phyloP scores from a whole-genome alignment of 345 rosid genomes.

The Linum trigynum region DNA sequence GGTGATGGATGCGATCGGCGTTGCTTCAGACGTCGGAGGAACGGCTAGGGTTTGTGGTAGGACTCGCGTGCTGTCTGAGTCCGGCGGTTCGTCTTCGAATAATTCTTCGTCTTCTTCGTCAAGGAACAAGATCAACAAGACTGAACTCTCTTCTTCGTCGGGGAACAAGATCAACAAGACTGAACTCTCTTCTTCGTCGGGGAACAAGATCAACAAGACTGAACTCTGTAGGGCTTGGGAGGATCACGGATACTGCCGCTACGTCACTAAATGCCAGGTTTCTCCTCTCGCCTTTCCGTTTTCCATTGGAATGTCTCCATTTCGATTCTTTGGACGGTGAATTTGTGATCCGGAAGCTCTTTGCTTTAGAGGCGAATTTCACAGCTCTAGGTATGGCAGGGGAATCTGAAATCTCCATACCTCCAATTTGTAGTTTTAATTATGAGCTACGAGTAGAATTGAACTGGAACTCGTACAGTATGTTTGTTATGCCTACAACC shows the following conservation, averaged over 20 bases:
- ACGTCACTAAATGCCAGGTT: constrained; percentile 36
- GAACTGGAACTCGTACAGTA: no score
- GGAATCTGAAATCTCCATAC: background rate
- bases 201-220: constrained; percentile 13
- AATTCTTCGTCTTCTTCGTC: background rate
- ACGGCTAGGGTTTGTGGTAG: constrained; percentile 7
- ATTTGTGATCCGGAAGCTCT: background rate
- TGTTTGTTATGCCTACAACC: background rate
- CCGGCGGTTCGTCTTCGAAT: constrained; percentile 12
- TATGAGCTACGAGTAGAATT: background rate
- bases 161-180: no score
- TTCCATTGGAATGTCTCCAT: background rate
- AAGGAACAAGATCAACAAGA: no score
- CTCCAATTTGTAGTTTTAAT: background rate
- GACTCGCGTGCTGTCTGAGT: constrained; percentile 4
- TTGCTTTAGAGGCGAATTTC: background rate
- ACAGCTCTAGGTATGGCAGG: background rate
- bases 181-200: constrained; percentile 11
- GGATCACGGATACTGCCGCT: constrained; percentile 29
- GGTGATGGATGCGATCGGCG: constrained; percentile 57
- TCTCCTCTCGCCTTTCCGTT: background rate
- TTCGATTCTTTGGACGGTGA: no score
- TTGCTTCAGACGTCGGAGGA: constrained; percentile 20
- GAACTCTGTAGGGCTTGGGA: constrained; percentile 27
- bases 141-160: constrained; percentile 12